Percentiles rank a stretch among this genome's conserved stretches.
These are phyloP conservation scores for Gaultheria prostrata DNA, from an alignment of 148 eudicot species.

Conservation along the genomic window DNA sequence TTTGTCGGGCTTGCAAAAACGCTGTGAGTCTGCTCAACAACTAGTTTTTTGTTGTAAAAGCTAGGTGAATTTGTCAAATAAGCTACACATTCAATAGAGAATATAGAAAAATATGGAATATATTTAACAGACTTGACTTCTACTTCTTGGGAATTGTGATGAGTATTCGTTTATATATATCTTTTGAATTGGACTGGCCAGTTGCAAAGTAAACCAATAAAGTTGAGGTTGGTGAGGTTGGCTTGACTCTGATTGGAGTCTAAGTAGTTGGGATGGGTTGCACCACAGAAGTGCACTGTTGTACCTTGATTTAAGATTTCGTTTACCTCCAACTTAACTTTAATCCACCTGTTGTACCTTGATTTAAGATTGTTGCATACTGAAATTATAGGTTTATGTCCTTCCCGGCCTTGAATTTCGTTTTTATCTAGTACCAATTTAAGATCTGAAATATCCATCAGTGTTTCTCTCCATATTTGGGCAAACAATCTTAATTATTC, in stretches of 20 bases:
- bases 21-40: slow-evolving; percentile 68
- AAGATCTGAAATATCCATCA: slow-evolving; percentile 4
- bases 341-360: too few relatives aligned
- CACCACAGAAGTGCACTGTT: background rate
- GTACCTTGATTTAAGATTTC: background rate
- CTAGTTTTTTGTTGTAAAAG: slow-evolving; percentile 4
- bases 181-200: background rate
- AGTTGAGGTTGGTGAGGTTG: background rate
- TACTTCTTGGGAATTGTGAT: background rate
- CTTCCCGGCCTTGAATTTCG: background rate
- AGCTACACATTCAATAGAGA: background rate
- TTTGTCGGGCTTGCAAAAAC: slow-evolving; percentile 98
- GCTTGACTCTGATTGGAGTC: background rate
- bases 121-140: background rate
- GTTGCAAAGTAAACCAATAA: background rate
- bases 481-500: background rate
- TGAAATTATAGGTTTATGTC: background rate
- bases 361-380: background rate
- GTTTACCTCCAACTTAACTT: background rate
- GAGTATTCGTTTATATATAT: background rate
- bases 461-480: background rate
- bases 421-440: slow-evolving; percentile 6
- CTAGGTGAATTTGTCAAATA: slow-evolving; percentile 14
- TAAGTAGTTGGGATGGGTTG: slow-evolving; percentile 4
- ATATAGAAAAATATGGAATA: background rate